phyloP scores from a whole-genome alignment of 768 basidiomycete species.

The Podaxis sp. region DNA sequence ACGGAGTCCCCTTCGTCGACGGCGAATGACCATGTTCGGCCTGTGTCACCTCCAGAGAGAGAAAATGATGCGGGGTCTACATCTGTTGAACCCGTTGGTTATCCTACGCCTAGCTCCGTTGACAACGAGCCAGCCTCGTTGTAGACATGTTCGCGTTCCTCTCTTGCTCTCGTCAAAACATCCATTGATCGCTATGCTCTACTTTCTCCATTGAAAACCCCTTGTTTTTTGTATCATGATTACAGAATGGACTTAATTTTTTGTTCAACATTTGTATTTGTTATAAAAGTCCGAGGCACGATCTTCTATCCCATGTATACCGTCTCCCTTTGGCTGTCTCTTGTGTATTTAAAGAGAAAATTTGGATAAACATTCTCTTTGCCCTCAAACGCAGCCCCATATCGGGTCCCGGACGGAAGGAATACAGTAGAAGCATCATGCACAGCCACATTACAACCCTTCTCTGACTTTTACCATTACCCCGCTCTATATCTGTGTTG shows the following conservation, averaged over 20 bases:
- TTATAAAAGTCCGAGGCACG: constrained; percentile 3
- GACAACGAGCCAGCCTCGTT: constrained; percentile 35
- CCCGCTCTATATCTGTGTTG: constrained; percentile 19
- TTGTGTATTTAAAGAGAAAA: not conserved
- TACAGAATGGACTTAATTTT: not conserved
- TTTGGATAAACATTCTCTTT: not conserved
- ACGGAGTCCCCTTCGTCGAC: not conserved
- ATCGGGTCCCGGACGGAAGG: not conserved
- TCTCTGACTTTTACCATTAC: not conserved
- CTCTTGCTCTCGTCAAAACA: not conserved
- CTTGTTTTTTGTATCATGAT: constrained; percentile 6
- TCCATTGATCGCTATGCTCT: constrained; percentile 16
- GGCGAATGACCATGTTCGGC: not conserved
- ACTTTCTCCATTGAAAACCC: not conserved
- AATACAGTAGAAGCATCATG: not conserved
- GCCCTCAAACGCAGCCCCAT: not conserved
- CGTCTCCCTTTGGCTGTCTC: not conserved
- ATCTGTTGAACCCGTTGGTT: constrained; percentile 33
- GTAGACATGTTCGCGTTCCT: constrained; percentile 21
- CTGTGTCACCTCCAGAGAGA: constrained; percentile 12
- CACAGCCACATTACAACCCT: constrained; percentile 18
- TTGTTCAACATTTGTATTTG: constrained; percentile 12
- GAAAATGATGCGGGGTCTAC: constrained; percentile 6
- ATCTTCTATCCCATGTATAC: constrained; percentile 6
- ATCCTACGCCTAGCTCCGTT: constrained; percentile 50